These are phyloP conservation scores for Ophiocordyceps camponoti-leonardi DNA, from an alignment of 2,329 filamentous ascomycete genomes.

Conservation along the genomic window DNA sequence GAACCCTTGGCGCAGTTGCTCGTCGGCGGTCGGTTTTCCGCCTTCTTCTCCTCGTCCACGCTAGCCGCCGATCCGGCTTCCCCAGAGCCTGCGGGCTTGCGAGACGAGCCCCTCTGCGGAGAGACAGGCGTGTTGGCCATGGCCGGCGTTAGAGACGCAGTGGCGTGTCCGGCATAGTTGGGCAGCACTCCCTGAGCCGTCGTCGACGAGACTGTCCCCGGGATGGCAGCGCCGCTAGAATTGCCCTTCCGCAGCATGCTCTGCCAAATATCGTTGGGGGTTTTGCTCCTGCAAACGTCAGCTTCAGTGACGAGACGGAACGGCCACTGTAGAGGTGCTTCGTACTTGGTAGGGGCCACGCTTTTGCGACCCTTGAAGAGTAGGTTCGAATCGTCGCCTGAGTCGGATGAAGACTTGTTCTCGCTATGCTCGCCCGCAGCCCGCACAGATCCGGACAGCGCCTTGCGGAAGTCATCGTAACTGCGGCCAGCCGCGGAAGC, in stretches of 20 bases:
- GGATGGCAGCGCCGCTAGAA: conserved; percentile 25
- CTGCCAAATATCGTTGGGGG: conserved; percentile 28
- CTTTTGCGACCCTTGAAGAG: conserved; percentile 19
- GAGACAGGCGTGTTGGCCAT: conserved; percentile 21
- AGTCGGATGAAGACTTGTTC: conserved; percentile 11
- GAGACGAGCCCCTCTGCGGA: conserved; percentile 10
- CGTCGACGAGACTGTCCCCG: conserved; percentile 31
- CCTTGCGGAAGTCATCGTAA: conserved; percentile 12
- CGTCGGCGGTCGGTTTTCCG: conserved; percentile 26
- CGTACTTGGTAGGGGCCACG: conserved; percentile 13
- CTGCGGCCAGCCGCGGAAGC: conserved; percentile 8
- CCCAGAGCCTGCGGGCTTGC: conserved; percentile 10
- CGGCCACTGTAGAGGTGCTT: conserved; percentile 1
- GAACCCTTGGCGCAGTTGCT: conserved; percentile 5
- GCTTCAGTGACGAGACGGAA: background rate
- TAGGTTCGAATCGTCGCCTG: conserved; percentile 17
- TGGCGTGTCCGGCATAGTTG: conserved; percentile 33
- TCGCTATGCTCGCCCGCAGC: conserved; percentile 4
- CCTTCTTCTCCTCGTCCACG: conserved; percentile 16
- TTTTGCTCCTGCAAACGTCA: conserved; percentile 17
- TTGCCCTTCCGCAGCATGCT: conserved; percentile 34
- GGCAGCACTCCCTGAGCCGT: conserved; percentile 37
- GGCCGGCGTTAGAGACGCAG: conserved; percentile 29
- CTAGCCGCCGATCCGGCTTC: conserved; percentile 5
- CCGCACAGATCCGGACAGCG: conserved; percentile 2